These are phyloP conservation scores for Ascoidea asiatica DNA, from an alignment of 805 yeast species.

Conservation along the genomic window DNA sequence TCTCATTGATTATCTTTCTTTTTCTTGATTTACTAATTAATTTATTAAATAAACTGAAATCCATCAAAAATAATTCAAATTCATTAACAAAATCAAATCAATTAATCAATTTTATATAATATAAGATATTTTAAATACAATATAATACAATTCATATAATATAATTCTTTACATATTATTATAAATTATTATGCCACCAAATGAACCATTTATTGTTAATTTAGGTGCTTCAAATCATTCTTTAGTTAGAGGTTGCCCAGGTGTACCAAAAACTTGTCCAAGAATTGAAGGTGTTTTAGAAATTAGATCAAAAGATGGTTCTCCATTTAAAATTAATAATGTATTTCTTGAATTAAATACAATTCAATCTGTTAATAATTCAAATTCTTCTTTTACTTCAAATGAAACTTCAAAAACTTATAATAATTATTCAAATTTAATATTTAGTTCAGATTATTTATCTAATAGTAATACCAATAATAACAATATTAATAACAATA, in stretches of 20 bases:
- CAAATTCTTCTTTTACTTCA: slow-evolving; percentile 22
- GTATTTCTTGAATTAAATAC: slow-evolving; percentile 37
- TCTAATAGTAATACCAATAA: slow-evolving; percentile 1
- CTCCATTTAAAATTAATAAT: slow-evolving; percentile 31
- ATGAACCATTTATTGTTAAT: slow-evolving; percentile 14
- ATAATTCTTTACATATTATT: no score
- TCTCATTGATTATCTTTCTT: no score
- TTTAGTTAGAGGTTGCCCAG: slow-evolving; percentile 56
- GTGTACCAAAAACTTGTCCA: slow-evolving; percentile 48
- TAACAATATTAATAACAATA: slow-evolving; percentile 20
- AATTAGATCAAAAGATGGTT: slow-evolving; percentile 35
- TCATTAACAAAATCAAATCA: no score
- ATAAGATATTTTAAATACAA: no score
- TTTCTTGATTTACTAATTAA: no score
- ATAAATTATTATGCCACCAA: not conserved
- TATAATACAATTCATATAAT: no score
- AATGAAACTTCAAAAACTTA: slow-evolving; percentile 21
- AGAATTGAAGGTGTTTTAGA: slow-evolving; percentile 44
- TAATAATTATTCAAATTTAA: slow-evolving; percentile 22
- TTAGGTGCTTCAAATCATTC: slow-evolving; percentile 38
- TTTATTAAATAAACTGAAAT: no score
- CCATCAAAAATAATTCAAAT: no score
- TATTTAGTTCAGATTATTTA: slow-evolving; percentile 13
- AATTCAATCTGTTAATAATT: slow-evolving; percentile 30
- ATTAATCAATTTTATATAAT: no score